Evolutionary conservation across 2,329 filamentous ascomycete genomes (phyloP), one percentile per base, ranked within the genome.

Genomic region (Daldinia eschscholtzii): DNA sequence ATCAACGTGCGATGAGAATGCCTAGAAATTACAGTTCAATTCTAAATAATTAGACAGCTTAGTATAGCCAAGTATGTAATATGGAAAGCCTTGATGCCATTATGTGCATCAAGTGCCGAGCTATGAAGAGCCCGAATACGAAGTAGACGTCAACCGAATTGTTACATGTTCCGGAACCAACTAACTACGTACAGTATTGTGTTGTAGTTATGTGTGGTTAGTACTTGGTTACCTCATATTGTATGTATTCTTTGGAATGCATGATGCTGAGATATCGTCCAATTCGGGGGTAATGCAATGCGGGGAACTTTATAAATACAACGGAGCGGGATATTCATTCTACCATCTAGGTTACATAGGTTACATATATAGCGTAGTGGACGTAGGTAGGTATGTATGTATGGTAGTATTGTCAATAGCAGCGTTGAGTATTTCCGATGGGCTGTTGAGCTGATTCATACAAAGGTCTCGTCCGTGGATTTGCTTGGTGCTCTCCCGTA

Each of bases 211-310:
- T 23, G 20, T 23, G 20, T 23, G 20, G 20, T 23, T 23, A 23
- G 13, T 20, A 30, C 13, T 26, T 30, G 20, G 20, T 23, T 23
- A 23, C 20, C 20, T 23, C 20, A 23, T 23, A 23, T 23, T 23
- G 2, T 23, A 18, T 6, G 33, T 33, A 18, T 33, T 52, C 26
- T 33, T 13, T n/a, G n/a, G 15, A 30, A 52, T 52, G 46, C 15
- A 33, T 52, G 46, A 52, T 33, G 46, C 46, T 52, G 28, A 28
- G 46, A 52, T 52, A n/a, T 52, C 26, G 18, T 9, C 46, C 26
- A 12, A 33, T 33, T n/a, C 2, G 15, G 26, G 13, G 13, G 26
- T 33, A 13, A 52, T 52, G 46, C 33, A 30, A 33, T 52, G 46
- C 46, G 46, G 46, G 46, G 46, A 52, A 30, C 7, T 13, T 33